A percentile compares a stretch with the other conserved stretches of the same genome.
Evolutionary conservation across 306 rosid species (phyloP).

Genomic region (Acacia crassicarpa): DNA sequence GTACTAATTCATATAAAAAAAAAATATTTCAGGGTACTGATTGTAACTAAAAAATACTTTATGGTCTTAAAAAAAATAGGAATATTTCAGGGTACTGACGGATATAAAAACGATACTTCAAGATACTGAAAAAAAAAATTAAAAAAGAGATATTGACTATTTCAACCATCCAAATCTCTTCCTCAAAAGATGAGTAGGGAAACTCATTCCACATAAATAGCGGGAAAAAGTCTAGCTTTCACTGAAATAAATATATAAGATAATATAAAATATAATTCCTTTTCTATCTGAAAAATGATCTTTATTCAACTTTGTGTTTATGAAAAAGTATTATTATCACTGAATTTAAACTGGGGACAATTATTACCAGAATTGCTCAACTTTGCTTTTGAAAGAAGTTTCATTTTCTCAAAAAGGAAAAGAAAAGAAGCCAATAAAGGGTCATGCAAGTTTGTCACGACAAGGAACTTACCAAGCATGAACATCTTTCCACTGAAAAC

Average conservation of each 20-base stretch:
- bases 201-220: too few relatives aligned
- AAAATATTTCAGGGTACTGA: too few relatives aligned
- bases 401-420: not conserved
- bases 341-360: not conserved
- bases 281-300: not conserved
- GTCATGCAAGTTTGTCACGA: not conserved
- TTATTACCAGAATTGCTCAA: not conserved
- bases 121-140: too few relatives aligned
- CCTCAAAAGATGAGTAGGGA: too few relatives aligned
- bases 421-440: not conserved
- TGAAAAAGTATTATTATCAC: not conserved
- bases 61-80: too few relatives aligned
- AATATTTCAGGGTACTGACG: too few relatives aligned
- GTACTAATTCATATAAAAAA: too few relatives aligned
- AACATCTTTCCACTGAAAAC: not conserved
- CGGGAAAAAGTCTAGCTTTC: not conserved
- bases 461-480: not conserved
- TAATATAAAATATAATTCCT: not conserved
- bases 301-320: not conserved
- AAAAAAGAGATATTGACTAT: too few relatives aligned
- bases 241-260: not conserved
- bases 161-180: too few relatives aligned
- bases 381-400: not conserved
- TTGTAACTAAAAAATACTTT: too few relatives aligned
- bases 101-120: too few relatives aligned